phyloP scores from a whole-genome alignment of 306 rosid genomes.

The Styphnolobium japonicum region DNA sequence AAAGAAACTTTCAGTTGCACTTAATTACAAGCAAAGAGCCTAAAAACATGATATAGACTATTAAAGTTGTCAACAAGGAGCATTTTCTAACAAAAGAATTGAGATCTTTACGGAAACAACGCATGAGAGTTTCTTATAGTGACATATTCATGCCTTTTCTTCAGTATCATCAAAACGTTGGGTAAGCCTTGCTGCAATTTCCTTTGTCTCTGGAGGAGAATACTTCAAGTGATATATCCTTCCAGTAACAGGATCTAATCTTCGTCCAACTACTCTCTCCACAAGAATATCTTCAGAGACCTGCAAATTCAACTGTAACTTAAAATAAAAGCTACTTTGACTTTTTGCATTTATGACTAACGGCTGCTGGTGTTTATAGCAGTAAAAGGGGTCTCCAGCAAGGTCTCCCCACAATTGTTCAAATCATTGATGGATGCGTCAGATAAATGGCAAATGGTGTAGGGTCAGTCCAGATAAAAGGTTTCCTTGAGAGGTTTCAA shows the following conservation, averaged over 20 bases:
- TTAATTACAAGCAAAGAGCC: neutral
- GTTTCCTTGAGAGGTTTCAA: neutral
- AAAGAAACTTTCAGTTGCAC: conserved; percentile 4
- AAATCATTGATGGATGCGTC: neutral
- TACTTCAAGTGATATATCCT: conserved; percentile 89
- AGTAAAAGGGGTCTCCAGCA: neutral
- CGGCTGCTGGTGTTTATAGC: neutral
- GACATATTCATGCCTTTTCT: conserved; percentile 59
- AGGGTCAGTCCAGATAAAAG: neutral
- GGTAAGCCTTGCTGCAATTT: conserved; percentile 83
- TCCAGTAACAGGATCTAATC: conserved; percentile 91
- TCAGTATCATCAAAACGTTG: conserved; percentile 94
- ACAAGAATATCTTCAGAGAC: conserved; percentile 84
- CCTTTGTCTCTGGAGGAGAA: conserved; percentile 82
- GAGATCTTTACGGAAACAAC: neutral
- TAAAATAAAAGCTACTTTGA: neutral
- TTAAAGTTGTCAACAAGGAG: neutral
- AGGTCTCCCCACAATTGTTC: neutral
- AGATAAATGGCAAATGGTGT: neutral
- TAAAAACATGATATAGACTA: neutral
- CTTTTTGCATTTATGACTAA: neutral
- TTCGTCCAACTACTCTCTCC: conserved; percentile 91
- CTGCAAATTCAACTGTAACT: conserved; percentile 41
- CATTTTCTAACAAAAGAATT: neutral
- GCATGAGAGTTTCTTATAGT: neutral